phyloP scores from a whole-genome alignment of 129 eudicot genomes.

The Chrysanthemum makinoi region DNA sequence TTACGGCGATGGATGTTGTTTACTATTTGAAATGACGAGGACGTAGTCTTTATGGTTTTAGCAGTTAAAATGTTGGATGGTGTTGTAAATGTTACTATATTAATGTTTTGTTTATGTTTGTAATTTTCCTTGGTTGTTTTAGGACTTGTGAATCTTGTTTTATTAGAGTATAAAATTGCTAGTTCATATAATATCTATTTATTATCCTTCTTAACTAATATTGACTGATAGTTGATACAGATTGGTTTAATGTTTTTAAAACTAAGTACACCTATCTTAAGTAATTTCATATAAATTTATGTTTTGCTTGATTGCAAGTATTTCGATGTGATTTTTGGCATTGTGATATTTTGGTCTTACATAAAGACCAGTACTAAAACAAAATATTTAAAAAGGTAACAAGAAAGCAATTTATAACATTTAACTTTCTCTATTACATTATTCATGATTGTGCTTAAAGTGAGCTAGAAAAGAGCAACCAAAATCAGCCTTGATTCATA shows the following conservation, averaged over 20 bases:
- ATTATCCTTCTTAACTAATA: no score
- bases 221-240: no score
- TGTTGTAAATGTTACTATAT: slow-evolving; percentile 5
- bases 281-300: no score
- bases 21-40: slow-evolving; percentile 25
- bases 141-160: neutral
- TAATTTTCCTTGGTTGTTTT: neutral
- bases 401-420: neutral
- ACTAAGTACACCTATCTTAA: no score
- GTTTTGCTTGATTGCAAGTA: no score
- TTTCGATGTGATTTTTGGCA: no score
- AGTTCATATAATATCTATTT: no score
- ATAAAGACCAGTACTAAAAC: neutral
- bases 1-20: slow-evolving; percentile 23
- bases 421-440: slow-evolving; percentile 21
- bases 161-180: neutral
- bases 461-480: neutral
- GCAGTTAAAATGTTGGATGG: neutral
- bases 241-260: no score
- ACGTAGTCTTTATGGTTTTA: slow-evolving; percentile 17
- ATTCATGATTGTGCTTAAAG: neutral
- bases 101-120: neutral
- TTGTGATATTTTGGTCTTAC: no score
- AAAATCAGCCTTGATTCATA: neutral
- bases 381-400: neutral